Conservation (phyloP, 768 basidiomycete genomes). For the Collybia sordida region DNA sequence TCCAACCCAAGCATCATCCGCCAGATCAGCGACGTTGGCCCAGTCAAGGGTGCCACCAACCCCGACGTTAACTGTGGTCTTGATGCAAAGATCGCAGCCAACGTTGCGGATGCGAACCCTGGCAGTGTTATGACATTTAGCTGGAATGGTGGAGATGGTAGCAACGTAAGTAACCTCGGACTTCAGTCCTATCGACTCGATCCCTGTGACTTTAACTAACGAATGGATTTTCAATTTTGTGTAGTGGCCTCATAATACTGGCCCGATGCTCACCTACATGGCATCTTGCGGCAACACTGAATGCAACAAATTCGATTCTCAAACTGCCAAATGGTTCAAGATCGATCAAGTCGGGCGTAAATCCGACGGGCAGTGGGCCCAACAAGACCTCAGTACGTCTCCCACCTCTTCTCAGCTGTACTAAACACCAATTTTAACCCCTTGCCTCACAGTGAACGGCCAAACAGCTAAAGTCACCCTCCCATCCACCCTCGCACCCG, state of each 20-base stretch:
- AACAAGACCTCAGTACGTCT: constrained; percentile 51
- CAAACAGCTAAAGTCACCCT: constrained; percentile 38
- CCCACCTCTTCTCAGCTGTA: background rate
- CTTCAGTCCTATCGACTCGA: background rate
- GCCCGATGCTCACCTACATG: constrained; percentile 77
- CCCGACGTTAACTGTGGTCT: constrained; percentile 60
- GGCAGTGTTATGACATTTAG: constrained; percentile 54
- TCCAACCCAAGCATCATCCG: constrained; percentile 35
- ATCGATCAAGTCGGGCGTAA: constrained; percentile 53
- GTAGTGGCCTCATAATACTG: constrained; percentile 57
- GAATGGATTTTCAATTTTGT: no score
- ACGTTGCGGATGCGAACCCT: constrained; percentile 56
- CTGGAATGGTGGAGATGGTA: constrained; percentile 52
- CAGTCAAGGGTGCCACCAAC: constrained; percentile 57
- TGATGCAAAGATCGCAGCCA: constrained; percentile 45
- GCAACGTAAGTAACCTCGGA: constrained; percentile 24
- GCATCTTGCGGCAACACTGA: constrained; percentile 55
- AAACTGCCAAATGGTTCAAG: constrained; percentile 73
- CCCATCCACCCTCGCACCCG: constrained; percentile 55
- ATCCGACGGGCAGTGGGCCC: constrained; percentile 45
- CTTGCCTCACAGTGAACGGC: constrained; percentile 34
- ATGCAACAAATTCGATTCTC: constrained; percentile 60
- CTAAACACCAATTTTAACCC: background rate
- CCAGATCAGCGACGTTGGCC: constrained; percentile 33
- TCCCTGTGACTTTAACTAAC: background rate